Percentiles rank a stretch among this genome's conserved stretches.
These are phyloP conservation scores for Trichosanthes cucumerina DNA, from an alignment of 306 rosid species.

Conservation along the genomic window DNA sequence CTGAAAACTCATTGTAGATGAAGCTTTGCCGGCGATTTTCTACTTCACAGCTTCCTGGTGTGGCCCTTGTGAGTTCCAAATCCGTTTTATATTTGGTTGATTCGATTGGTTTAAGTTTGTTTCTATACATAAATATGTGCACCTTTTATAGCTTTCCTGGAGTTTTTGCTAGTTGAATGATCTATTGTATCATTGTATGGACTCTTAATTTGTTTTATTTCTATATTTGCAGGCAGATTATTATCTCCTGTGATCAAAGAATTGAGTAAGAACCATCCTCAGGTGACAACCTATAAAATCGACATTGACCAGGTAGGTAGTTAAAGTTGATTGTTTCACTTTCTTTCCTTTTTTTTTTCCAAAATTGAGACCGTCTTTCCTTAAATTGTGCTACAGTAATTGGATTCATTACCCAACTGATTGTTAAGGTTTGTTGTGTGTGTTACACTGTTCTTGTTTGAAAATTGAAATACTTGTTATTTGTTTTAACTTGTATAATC, in stretches of 20 bases:
- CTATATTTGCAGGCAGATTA: slow-evolving; percentile 48
- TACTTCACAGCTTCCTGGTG: slow-evolving; percentile 91
- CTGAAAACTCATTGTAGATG: slow-evolving; percentile 26
- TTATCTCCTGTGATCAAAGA: slow-evolving; percentile 53
- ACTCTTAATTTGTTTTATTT: not conserved
- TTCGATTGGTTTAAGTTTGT: not conserved
- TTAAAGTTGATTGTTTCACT: not conserved
- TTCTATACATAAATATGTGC: not conserved
- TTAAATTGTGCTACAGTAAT: not conserved
- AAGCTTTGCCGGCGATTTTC: slow-evolving; percentile 57
- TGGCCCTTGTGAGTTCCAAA: slow-evolving; percentile 71
- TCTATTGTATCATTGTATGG: not conserved
- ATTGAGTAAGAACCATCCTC: slow-evolving; percentile 54
- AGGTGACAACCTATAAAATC: slow-evolving; percentile 65
- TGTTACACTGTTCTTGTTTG: not conserved
- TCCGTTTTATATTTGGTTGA: not conserved
- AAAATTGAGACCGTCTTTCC: not conserved
- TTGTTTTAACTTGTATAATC: not conserved
- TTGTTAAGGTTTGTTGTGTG: not conserved
- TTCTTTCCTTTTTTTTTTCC: not conserved
- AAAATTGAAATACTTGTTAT: not conserved
- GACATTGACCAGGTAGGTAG: slow-evolving; percentile 70
- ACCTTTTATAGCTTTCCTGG: not conserved
- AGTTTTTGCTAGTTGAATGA: not conserved
- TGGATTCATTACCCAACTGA: not conserved